Conservation (phyloP, 1,284 basidiomycete species). For the Uromyces viciae-fabae region DNA sequence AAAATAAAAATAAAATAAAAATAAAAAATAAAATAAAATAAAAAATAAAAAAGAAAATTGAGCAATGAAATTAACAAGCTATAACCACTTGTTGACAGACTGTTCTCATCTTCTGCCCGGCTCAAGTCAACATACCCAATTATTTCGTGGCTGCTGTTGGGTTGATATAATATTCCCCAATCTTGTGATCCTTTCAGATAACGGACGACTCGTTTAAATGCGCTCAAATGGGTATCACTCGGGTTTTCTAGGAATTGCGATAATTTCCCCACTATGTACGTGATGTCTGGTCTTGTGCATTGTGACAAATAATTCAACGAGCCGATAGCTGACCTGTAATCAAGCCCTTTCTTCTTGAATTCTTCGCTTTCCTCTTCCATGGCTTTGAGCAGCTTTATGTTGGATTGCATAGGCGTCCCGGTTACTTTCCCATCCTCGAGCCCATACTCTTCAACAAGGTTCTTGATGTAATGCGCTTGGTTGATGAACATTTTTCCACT, state of each 20-base stretch:
- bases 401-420: conserved; percentile 22
- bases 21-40: too few relatives aligned
- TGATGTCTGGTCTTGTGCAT: conserved; percentile 16
- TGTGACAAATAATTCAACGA: conserved; percentile 17
- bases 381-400: neutral
- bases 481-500: conserved; percentile 6
- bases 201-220: neutral
- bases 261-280: neutral
- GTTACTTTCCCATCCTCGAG: conserved; percentile 1
- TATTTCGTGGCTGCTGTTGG: neutral
- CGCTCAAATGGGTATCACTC: neutral
- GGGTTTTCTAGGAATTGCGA: conserved; percentile 20
- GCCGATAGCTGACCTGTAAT: conserved; percentile 12
- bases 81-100: neutral
- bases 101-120: conserved; percentile 5
- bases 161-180: conserved; percentile 4
- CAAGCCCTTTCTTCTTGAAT: neutral
- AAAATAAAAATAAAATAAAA: too few relatives aligned
- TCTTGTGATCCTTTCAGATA: conserved; percentile 15
- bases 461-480: conserved; percentile 9
- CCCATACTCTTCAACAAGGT: neutral
- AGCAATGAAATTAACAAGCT: too few relatives aligned
- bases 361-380: conserved; percentile 9
- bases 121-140: conserved; percentile 11
- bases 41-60: too few relatives aligned